Percentiles rank a stretch among this genome's conserved stretches.
These are phyloP conservation scores for Colletotrichum trifolii DNA, from an alignment of 2,329 filamentous ascomycete species.

Conservation along the genomic window DNA sequence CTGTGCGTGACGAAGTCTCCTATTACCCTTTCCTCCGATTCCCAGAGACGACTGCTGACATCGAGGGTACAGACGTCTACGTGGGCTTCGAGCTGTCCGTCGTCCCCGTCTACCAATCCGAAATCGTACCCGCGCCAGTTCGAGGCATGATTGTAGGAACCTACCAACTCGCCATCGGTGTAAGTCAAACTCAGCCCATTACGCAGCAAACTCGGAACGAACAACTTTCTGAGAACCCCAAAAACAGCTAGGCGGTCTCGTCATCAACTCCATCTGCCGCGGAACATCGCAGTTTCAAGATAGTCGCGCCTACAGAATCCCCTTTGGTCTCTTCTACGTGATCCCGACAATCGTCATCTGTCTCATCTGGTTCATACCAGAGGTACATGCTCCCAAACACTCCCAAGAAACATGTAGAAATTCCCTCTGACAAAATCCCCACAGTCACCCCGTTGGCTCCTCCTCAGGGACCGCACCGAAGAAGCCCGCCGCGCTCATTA, in stretches of 20 bases:
- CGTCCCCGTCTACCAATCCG: constrained; percentile 50
- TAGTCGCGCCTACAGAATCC: constrained; percentile 48
- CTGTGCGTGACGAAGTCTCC: constrained; percentile 29
- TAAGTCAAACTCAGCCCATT: constrained; percentile 19
- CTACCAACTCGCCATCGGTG: constrained; percentile 46
- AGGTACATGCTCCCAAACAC: constrained; percentile 32
- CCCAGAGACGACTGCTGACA: too few species aligned
- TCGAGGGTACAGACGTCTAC: constrained; percentile 42
- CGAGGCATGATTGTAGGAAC: constrained; percentile 49
- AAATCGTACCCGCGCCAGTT: constrained; percentile 44
- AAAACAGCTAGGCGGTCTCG: constrained; percentile 39
- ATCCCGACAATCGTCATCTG: constrained; percentile 44
- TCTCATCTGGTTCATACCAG: constrained; percentile 44
- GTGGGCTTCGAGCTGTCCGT: constrained; percentile 53
- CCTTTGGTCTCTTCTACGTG: constrained; percentile 48
- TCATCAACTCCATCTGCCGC: constrained; percentile 45
- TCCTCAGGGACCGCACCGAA: constrained; percentile 41
- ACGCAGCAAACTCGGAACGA: not conserved
- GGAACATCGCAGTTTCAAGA: constrained; percentile 43
- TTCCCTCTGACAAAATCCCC: not conserved
- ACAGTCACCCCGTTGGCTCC: constrained; percentile 45
- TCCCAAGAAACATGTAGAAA: not conserved
- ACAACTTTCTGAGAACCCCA: not conserved
- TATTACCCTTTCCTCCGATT: too few species aligned
- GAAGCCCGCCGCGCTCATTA: constrained; percentile 43